These are phyloP conservation scores for Moricandia arvensis DNA, from an alignment of 345 rosid genomes.

Conservation along the genomic window DNA sequence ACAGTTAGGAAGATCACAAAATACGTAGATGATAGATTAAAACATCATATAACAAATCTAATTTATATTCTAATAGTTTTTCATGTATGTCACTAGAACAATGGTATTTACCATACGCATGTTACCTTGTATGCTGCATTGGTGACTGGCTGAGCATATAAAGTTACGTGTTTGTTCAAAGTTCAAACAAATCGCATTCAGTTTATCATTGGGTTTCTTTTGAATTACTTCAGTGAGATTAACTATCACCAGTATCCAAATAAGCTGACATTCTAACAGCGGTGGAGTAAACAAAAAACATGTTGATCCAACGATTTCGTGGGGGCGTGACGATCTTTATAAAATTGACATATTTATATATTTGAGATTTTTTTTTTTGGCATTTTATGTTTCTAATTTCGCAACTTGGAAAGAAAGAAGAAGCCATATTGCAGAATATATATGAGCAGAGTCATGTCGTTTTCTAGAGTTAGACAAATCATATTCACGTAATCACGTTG, in stretches of 20 bases:
- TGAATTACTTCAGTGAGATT: background rate
- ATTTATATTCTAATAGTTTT: background rate
- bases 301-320: conserved; percentile 24
- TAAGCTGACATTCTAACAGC: conserved; percentile 2
- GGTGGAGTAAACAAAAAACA: conserved; percentile 21
- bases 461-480: conserved; percentile 36
- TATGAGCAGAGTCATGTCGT: conserved; percentile 17
- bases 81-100: background rate
- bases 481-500: conserved; percentile 38
- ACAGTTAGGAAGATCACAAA: background rate
- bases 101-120: background rate
- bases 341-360: conserved; percentile 13
- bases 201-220: too few relatives aligned
- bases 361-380: background rate
- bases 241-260: background rate
- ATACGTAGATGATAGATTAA: background rate
- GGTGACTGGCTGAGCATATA: background rate
- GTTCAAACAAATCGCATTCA: background rate
- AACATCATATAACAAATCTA: background rate
- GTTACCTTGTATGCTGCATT: background rate
- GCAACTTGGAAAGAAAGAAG: conserved; percentile 25
- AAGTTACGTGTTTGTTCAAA: background rate
- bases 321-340: conserved; percentile 32
- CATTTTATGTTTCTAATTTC: conserved; percentile 5
- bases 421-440: conserved; percentile 8